These are phyloP conservation scores for Pulveroboletus ravenelii DNA, from an alignment of 768 basidiomycete species.

Conservation along the genomic window DNA sequence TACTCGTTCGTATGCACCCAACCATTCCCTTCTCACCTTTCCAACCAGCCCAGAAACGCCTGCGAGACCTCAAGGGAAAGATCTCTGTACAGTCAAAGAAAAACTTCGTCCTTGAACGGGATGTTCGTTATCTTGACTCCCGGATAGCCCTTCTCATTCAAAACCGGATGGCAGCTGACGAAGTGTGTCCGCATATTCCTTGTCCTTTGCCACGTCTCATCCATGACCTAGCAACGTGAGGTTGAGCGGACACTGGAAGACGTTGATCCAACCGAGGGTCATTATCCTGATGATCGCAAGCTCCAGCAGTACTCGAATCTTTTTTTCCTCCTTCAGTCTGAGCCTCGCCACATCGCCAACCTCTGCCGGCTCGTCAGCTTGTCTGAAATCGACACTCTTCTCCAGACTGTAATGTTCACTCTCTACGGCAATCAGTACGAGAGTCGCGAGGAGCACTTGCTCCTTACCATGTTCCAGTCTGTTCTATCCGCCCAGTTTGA, in stretches of 20 bases:
- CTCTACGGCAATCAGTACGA: conserved; percentile 99
- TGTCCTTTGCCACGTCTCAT: conserved; percentile 1
- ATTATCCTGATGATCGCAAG: conserved; percentile 92
- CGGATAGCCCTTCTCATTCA: conserved; percentile 96
- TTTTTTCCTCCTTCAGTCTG: conserved; percentile 97
- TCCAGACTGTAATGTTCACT: conserved; percentile 99
- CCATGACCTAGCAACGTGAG: conserved; percentile 71
- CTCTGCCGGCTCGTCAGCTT: conserved; percentile 95
- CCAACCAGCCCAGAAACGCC: conserved; percentile 86
- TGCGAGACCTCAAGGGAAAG: conserved; percentile 92
- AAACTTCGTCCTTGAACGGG: conserved; percentile 98
- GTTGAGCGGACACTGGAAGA: conserved; percentile 95
- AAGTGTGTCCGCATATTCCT: conserved; percentile 46
- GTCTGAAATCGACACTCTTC: conserved; percentile 95
- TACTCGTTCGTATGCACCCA: conserved; percentile 3
- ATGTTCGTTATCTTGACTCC: conserved; percentile 96
- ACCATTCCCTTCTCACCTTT: neutral
- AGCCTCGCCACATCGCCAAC: conserved; percentile 94
- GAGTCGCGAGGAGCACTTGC: conserved; percentile 94
- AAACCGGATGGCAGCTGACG: conserved; percentile 95
- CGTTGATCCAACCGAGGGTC: conserved; percentile 86
- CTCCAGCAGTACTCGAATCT: conserved; percentile 96
- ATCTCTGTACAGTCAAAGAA: conserved; percentile 99
- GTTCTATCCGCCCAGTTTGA: conserved; percentile 99
- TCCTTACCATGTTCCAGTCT: conserved; percentile 99